phyloP scores from a whole-genome alignment of 2,329 filamentous ascomycete genomes.

The Coniochaeta sp. region DNA sequence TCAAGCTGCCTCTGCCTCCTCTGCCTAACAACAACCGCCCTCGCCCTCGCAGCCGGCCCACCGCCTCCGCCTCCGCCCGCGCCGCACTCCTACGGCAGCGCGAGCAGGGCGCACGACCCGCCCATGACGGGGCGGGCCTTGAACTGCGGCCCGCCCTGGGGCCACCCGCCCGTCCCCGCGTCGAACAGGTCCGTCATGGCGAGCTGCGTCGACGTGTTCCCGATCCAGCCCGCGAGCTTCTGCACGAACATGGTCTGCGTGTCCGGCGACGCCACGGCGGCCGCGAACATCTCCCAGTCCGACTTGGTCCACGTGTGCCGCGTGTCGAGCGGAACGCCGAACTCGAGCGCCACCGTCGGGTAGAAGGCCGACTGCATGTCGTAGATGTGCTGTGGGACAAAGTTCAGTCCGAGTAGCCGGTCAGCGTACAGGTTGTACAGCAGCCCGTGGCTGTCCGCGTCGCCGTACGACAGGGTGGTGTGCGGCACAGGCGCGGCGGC shows the following conservation, averaged over 20 bases:
- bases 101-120: constrained; percentile 72
- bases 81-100: constrained; percentile 32
- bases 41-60: not conserved
- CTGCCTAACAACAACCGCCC: not conserved
- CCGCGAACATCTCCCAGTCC: constrained; percentile 82
- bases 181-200: constrained; percentile 75
- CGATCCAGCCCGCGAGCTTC: constrained; percentile 66
- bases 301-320: constrained; percentile 78
- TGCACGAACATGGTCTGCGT: constrained; percentile 61
- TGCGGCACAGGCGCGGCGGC: constrained; percentile 53
- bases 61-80: not conserved
- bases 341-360: constrained; percentile 60
- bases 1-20: not conserved
- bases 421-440: constrained; percentile 83
- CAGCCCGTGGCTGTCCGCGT: constrained; percentile 41
- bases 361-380: constrained; percentile 74
- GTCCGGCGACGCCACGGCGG: constrained; percentile 58
- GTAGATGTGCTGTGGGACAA: constrained; percentile 71
- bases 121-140: constrained; percentile 74
- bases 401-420: constrained; percentile 65
- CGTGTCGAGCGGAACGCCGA: constrained; percentile 76
- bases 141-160: constrained; percentile 53
- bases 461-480: constrained; percentile 72
- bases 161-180: constrained; percentile 59
- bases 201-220: constrained; percentile 61